Conservation (phyloP, 177 flowering plant species). For the Vitis hybrid region DNA sequence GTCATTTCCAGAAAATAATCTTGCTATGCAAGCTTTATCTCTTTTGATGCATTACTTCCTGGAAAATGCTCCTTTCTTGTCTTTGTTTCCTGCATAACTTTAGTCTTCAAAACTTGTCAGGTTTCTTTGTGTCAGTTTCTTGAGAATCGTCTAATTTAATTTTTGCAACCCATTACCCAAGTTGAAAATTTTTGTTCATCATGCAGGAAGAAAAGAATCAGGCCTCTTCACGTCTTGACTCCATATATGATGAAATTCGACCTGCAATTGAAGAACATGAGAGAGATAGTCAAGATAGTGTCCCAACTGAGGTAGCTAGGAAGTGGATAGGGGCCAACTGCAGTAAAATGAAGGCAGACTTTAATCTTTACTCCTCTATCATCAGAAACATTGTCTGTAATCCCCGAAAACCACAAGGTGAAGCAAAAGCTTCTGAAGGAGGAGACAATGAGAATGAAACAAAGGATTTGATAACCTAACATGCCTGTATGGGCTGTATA, state of each 20-base stretch:
- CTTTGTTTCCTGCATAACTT: no score
- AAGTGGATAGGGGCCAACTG: slow-evolving; percentile 89
- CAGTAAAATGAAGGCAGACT: slow-evolving; percentile 70
- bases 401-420: slow-evolving; percentile 20
- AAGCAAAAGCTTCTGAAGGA: slow-evolving; percentile 21
- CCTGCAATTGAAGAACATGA: slow-evolving; percentile 89
- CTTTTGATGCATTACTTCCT: no score
- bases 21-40: no score
- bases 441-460: slow-evolving; percentile 21
- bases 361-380: slow-evolving; percentile 58
- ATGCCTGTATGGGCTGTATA: not conserved
- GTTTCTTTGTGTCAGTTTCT: no score
- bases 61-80: no score
- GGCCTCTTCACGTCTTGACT: slow-evolving; percentile 51
- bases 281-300: slow-evolving; percentile 81
- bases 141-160: no score
- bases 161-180: no score
- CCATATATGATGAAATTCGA: slow-evolving; percentile 76
- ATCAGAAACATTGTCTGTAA: slow-evolving; percentile 55
- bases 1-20: no score
- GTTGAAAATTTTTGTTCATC: not conserved
- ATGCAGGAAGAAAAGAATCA: slow-evolving; percentile 59
- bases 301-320: slow-evolving; percentile 76
- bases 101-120: no score
- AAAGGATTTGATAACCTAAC: slow-evolving; percentile 20